phyloP scores from a whole-genome alignment of 495 filamentous ascomycete species.

The Cladorrhinum samala region DNA sequence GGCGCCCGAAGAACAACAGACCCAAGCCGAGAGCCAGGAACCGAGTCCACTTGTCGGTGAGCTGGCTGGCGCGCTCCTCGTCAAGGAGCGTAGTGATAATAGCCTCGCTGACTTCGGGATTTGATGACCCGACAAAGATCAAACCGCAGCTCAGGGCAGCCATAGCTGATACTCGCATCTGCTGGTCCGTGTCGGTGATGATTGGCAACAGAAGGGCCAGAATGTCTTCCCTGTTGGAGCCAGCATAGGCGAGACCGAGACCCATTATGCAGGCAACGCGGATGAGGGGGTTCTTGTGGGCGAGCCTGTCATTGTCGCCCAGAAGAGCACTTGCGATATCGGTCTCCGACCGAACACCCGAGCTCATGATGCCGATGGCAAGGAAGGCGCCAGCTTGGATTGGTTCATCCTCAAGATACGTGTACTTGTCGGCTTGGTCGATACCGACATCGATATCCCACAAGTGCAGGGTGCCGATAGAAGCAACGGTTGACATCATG shows the following conservation, averaged over 20 bases:
- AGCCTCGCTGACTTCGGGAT: slow-evolving; percentile 80
- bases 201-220: slow-evolving; percentile 77
- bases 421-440: slow-evolving; percentile 90
- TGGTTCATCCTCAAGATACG: slow-evolving; percentile 71
- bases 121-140: slow-evolving; percentile 85
- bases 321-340: slow-evolving; percentile 86
- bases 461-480: slow-evolving; percentile 78
- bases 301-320: slow-evolving; percentile 66
- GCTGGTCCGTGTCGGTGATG: slow-evolving; percentile 68
- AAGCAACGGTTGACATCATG: slow-evolving; percentile 93
- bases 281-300: slow-evolving; percentile 68
- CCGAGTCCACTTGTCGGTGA: slow-evolving; percentile 95
- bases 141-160: slow-evolving; percentile 86
- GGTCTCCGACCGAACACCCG: slow-evolving; percentile 75
- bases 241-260: slow-evolving; percentile 87
- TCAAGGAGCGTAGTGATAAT: slow-evolving; percentile 88
- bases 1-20: slow-evolving; percentile 88
- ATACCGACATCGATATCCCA: slow-evolving; percentile 88
- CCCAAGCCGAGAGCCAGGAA: slow-evolving; percentile 95
- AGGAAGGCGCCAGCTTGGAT: slow-evolving; percentile 86
- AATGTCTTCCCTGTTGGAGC: slow-evolving; percentile 80
- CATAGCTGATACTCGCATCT: slow-evolving; percentile 96
- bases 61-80: slow-evolving; percentile 74
- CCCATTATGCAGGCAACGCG: slow-evolving; percentile 87
- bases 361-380: slow-evolving; percentile 89